Evolutionary conservation across 139 green algal species (phyloP).

Genomic region (Diplosphaera chodatii): DNA sequence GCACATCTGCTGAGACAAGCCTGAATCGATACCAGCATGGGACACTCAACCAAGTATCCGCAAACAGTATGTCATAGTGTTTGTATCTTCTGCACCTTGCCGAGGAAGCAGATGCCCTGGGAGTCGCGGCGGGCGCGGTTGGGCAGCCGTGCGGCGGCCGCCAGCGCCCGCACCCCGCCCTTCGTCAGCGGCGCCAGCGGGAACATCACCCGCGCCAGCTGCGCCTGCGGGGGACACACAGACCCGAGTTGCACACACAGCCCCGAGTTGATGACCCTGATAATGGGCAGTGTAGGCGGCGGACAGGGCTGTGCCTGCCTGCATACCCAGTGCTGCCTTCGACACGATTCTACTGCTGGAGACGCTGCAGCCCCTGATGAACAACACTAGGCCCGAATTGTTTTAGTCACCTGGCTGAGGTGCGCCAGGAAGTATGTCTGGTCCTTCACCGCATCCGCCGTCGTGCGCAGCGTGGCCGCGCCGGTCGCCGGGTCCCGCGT

Average conservation of each 20-base stretch:
- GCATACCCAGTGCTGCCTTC: too few relatives aligned
- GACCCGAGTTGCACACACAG: too few relatives aligned
- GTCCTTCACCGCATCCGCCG: constrained; percentile 81
- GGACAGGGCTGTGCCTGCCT: too few relatives aligned
- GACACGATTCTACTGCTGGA: too few relatives aligned
- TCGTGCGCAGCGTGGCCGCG: constrained; percentile 46
- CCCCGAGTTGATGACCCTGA: too few relatives aligned
- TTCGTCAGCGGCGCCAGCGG: constrained; percentile 88
- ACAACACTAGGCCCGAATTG: too few relatives aligned
- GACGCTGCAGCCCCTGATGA: too few relatives aligned
- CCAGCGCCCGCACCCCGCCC: constrained; percentile 61
- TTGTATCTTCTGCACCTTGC: constrained; percentile 38
- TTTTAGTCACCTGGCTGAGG: constrained; percentile 30
- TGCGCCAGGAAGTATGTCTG: constrained; percentile 91
- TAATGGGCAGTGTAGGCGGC: too few relatives aligned
- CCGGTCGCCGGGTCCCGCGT: not conserved
- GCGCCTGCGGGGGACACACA: constrained; percentile 22
- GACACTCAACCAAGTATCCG: too few relatives aligned
- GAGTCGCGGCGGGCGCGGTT: constrained; percentile 85
- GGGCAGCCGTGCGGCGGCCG: constrained; percentile 56
- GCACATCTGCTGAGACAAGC: too few relatives aligned
- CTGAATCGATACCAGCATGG: too few relatives aligned
- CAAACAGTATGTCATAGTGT: too few relatives aligned
- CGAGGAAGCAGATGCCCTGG: constrained; percentile 99
- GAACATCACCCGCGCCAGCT: constrained; percentile 84